Evolutionary conservation across 1,284 basidiomycete genomes (phyloP).

Genomic region (Naganishia cerealis): DNA sequence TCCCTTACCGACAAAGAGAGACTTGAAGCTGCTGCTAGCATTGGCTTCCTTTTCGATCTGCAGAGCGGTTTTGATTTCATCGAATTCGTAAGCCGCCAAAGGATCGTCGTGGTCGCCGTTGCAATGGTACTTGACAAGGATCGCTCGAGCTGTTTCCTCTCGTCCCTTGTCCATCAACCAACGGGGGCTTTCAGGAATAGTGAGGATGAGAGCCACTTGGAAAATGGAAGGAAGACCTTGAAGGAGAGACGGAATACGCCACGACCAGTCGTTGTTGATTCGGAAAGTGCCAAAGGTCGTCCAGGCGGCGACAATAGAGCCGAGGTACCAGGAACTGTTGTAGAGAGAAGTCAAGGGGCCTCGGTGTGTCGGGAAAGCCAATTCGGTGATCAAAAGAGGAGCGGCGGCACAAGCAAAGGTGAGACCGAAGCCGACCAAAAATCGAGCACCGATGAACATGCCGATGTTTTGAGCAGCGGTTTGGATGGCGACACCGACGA

Average conservation of each 20-base stretch:
- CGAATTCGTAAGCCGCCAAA: constrained; percentile 51
- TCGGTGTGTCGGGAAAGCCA: constrained; percentile 74
- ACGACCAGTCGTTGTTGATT: constrained; percentile 54
- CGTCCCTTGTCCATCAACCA: constrained; percentile 64
- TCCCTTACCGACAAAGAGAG: constrained; percentile 47
- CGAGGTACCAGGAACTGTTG: constrained; percentile 74
- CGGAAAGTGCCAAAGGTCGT: constrained; percentile 43
- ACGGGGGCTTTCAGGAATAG: constrained; percentile 69
- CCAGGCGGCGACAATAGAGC: constrained; percentile 57
- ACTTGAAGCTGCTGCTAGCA: constrained; percentile 35
- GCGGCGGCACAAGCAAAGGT: constrained; percentile 56
- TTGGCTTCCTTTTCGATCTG: constrained; percentile 45
- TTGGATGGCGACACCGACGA: constrained; percentile 65
- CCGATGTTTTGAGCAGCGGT: constrained; percentile 68
- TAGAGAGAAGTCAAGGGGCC: constrained; percentile 69
- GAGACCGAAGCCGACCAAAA: constrained; percentile 72
- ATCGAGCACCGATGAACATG: constrained; percentile 62
- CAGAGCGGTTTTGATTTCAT: constrained; percentile 54
- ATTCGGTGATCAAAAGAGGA: constrained; percentile 72
- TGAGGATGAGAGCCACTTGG: constrained; percentile 58
- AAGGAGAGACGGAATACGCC: constrained; percentile 64
- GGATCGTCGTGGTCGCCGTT: constrained; percentile 47
- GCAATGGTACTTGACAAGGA: constrained; percentile 65
- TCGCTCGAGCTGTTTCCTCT: constrained; percentile 57
- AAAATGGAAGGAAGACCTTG: constrained; percentile 65